Conservation (phyloP, 768 basidiomycete species). For the Mycena haematopus region DNA sequence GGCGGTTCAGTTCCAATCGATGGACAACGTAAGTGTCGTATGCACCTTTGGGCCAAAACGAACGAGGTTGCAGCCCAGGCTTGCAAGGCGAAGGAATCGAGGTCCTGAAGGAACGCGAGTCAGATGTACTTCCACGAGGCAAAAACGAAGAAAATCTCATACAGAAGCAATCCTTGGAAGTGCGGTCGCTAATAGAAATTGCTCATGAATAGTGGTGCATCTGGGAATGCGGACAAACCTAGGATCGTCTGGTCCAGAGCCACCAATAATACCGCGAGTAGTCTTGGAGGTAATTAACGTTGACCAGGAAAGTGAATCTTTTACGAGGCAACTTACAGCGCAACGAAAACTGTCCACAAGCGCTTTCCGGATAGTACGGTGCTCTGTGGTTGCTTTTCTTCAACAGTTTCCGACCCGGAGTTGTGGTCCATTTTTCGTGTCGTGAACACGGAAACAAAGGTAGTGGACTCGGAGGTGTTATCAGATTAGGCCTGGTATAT, state of each 20-base stretch:
- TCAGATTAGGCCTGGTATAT: too few species aligned
- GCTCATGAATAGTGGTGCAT: neutral
- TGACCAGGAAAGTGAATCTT: neutral
- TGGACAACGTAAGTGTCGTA: neutral
- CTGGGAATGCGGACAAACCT: neutral
- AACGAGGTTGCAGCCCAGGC: slow-evolving; percentile 16
- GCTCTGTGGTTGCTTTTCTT: neutral
- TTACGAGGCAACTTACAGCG: neutral
- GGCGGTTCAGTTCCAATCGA: neutral
- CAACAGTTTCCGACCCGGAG: too few species aligned
- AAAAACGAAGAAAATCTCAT: neutral
- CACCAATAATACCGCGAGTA: slow-evolving; percentile 9
- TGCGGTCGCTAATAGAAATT: slow-evolving; percentile 4
- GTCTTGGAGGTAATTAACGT: neutral
- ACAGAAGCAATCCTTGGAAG: slow-evolving; percentile 21
- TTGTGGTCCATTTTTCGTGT: neutral
- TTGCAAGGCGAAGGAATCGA: slow-evolving; percentile 9
- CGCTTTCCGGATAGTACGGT: slow-evolving; percentile 6
- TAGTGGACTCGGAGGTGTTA: too few species aligned
- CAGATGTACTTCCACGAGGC: neutral
- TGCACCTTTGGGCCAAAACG: slow-evolving; percentile 2
- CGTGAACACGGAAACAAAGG: too few species aligned
- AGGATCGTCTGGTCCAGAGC: slow-evolving; percentile 19
- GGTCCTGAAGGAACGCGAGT: neutral
- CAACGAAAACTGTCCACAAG: neutral